Conservation (phyloP, 148 eudicot species). For the Camellia sinensis region DNA sequence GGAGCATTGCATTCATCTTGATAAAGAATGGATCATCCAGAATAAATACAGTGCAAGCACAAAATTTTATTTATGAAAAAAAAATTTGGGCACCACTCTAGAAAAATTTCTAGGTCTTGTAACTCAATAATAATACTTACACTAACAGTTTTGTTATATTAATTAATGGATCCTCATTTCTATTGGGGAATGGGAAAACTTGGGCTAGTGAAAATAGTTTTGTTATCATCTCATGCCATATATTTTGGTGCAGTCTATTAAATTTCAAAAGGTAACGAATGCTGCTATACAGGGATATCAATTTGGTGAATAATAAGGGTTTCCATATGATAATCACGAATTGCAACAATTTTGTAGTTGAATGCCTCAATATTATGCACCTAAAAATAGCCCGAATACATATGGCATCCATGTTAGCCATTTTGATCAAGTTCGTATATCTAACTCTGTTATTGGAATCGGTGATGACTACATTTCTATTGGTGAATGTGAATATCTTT, state of each 20-base stretch:
- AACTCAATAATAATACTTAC: no score
- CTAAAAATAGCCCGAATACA: constrained; percentile 38
- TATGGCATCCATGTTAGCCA: constrained; percentile 54
- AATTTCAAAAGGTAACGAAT: neutral
- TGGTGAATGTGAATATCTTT: constrained; percentile 33
- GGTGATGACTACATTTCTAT: constrained; percentile 61
- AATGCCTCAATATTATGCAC: constrained; percentile 39
- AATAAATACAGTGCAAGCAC: no score
- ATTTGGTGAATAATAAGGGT: neutral
- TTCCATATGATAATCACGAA: constrained; percentile 34
- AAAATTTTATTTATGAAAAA: no score
- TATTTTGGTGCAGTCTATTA: neutral
- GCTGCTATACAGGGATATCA: neutral
- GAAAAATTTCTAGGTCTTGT: no score
- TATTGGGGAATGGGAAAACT: neutral
- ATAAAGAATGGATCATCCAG: no score
- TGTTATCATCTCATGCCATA: neutral
- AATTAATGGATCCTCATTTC: neutral
- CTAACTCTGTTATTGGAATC: constrained; percentile 33
- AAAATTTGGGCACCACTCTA: no score
- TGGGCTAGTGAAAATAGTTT: neutral
- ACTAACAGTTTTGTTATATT: no score
- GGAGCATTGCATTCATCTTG: no score
- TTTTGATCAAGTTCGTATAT: constrained; percentile 30
- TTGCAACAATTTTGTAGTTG: constrained; percentile 30